A percentile compares a stretch with the other conserved stretches of the same genome.
Evolutionary conservation across 257 asterid species (phyloP).

Genomic region (Gynochthodes officinalis): DNA sequence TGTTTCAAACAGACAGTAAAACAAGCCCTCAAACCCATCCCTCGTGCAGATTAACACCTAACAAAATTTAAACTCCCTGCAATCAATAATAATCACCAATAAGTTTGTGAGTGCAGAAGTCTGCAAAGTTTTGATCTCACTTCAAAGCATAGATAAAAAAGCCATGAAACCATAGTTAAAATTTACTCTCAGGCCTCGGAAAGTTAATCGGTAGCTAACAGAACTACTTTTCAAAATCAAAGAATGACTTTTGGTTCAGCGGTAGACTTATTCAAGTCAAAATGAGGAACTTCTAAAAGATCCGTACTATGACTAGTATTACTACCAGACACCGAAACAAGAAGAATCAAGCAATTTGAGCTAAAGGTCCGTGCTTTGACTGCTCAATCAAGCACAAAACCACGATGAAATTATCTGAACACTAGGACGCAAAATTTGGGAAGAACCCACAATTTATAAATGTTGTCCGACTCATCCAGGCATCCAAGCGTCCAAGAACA

Average conservation of each 20-base stretch:
- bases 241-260: too few species aligned
- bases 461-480: too few species aligned
- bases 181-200: background rate
- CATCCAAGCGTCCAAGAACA: background rate
- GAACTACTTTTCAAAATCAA: too few species aligned
- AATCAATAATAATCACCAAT: background rate
- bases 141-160: background rate
- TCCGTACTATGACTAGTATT: too few species aligned
- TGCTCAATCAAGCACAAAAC: background rate
- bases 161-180: too few species aligned
- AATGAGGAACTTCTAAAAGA: too few species aligned
- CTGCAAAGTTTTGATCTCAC: background rate
- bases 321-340: background rate
- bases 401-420: background rate
- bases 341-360: background rate
- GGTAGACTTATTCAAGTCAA: too few species aligned
- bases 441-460: background rate
- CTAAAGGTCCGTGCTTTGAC: too few species aligned
- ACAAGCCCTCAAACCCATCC: conserved; percentile 9
- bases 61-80: conserved; percentile 7
- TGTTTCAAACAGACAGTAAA: conserved; percentile 8
- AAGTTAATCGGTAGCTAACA: background rate
- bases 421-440: background rate
- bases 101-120: background rate
- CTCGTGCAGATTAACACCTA: background rate